Percentiles rank a stretch among this genome's conserved stretches.
These are phyloP conservation scores for Gossypium davidsonii DNA, from an alignment of 441 rosid species.

Conservation along the genomic window DNA sequence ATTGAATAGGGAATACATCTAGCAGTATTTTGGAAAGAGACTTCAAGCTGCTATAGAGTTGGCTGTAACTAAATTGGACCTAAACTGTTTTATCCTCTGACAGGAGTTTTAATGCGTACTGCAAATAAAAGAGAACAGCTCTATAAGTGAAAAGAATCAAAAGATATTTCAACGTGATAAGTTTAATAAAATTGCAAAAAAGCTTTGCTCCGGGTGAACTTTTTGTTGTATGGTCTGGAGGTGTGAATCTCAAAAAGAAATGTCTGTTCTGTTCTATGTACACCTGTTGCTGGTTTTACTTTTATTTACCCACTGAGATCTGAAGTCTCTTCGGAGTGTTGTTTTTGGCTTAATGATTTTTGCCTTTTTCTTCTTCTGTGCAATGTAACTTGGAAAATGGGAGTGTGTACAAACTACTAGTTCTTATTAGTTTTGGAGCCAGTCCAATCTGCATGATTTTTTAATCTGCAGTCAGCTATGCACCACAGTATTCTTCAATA, in stretches of 20 bases:
- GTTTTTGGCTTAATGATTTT: not conserved
- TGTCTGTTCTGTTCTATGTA: not conserved
- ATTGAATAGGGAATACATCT: not conserved
- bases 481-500: not conserved
- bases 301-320: not conserved
- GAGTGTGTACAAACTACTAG: not conserved
- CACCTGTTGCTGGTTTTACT: constrained; percentile 4
- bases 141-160: not conserved
- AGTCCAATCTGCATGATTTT: not conserved
- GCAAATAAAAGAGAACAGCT: not conserved
- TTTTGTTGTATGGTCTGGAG: not conserved
- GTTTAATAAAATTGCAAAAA: not conserved
- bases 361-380: not conserved
- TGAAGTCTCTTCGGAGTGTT: not conserved
- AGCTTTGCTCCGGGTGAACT: not conserved
- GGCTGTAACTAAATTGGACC: not conserved
- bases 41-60: not conserved
- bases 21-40: not conserved
- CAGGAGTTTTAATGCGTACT: not conserved
- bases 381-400: not conserved
- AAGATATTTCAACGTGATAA: not conserved
- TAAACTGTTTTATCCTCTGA: not conserved
- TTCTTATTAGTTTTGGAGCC: not conserved
- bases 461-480: not conserved
- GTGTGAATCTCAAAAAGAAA: not conserved